Percentiles rank a stretch among this genome's conserved stretches.
Conservation (phyloP, 2,329 filamentous ascomycete genomes). For the Diaporthe ilicicola region DNA sequence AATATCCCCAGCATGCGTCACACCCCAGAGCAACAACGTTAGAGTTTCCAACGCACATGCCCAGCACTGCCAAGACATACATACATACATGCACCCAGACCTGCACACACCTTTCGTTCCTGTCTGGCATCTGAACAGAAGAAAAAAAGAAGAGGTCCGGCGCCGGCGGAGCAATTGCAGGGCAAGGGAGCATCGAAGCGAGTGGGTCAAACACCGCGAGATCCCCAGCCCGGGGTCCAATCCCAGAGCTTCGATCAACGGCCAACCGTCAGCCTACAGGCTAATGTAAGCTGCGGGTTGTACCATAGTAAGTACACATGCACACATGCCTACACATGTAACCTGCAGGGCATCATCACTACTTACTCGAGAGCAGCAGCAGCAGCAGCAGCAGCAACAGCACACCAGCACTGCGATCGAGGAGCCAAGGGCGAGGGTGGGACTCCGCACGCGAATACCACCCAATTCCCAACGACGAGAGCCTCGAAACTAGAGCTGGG, state of each 20-base stretch:
- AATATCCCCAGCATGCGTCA: neutral
- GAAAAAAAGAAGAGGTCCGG: neutral
- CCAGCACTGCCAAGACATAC: neutral
- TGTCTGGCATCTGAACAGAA: slow-evolving; percentile 20
- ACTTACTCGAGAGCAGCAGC: slow-evolving; percentile 10
- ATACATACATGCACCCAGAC: neutral
- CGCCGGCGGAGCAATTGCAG: neutral
- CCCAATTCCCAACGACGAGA: slow-evolving; percentile 12
- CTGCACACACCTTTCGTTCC: neutral
- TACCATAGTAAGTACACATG: too few relatives aligned
- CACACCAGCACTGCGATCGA: neutral
- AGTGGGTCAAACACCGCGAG: slow-evolving; percentile 21
- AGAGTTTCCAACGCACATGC: slow-evolving; percentile 1
- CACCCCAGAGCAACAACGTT: neutral
- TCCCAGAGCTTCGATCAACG: slow-evolving; percentile 3
- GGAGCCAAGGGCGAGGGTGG: neutral
- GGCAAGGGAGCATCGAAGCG: slow-evolving; percentile 7
- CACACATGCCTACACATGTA: neutral
- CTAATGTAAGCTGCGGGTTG: neutral
- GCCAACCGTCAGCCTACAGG: slow-evolving; percentile 19
- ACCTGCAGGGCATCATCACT: neutral
- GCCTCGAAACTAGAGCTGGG: neutral
- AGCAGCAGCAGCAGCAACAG: neutral
- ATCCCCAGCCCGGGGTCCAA: slow-evolving; percentile 5
- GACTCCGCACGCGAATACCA: slow-evolving; percentile 12